Evolutionary conservation across 1,139 yeast species (phyloP).

Genomic region (Geotrichum carabidarum): DNA sequence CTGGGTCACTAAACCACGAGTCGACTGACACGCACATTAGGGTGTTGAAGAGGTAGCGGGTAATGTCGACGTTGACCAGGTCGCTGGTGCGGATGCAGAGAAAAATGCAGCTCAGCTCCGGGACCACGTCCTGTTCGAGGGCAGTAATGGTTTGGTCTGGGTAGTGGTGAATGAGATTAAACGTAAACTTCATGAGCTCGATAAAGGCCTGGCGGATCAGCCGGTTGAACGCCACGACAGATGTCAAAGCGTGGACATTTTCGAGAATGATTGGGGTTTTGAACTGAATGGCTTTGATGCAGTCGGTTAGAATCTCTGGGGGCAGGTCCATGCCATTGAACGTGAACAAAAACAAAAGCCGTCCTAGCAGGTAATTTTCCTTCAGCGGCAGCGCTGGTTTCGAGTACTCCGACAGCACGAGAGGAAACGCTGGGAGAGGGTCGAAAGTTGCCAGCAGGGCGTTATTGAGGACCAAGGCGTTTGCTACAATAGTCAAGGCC

Average conservation of each 20-base stretch:
- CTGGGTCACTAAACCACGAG: constrained; percentile 18
- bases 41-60: constrained; percentile 23
- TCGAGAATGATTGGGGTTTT: constrained; percentile 9
- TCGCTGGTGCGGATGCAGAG: constrained; percentile 17
- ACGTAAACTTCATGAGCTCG: constrained; percentile 26
- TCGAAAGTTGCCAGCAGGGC: constrained; percentile 21
- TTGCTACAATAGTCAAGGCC: constrained; percentile 27
- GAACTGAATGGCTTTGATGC: constrained; percentile 20
- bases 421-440: constrained; percentile 10
- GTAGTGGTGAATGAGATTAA: constrained; percentile 27
- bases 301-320: constrained; percentile 1
- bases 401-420: constrained; percentile 20
- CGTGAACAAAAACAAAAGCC: constrained; percentile 26
- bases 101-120: constrained; percentile 19
- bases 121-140: not conserved
- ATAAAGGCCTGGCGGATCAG: constrained; percentile 20
- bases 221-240: not conserved
- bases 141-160: constrained; percentile 4
- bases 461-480: constrained; percentile 25
- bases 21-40: constrained; percentile 22
- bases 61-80: constrained; percentile 17
- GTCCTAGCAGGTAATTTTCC: constrained; percentile 19
- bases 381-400: constrained; percentile 7
- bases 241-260: not conserved
- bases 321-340: constrained; percentile 20